phyloP scores from a whole-genome alignment of 192 early-diverging fungal species.

The Gigaspora rosea region DNA sequence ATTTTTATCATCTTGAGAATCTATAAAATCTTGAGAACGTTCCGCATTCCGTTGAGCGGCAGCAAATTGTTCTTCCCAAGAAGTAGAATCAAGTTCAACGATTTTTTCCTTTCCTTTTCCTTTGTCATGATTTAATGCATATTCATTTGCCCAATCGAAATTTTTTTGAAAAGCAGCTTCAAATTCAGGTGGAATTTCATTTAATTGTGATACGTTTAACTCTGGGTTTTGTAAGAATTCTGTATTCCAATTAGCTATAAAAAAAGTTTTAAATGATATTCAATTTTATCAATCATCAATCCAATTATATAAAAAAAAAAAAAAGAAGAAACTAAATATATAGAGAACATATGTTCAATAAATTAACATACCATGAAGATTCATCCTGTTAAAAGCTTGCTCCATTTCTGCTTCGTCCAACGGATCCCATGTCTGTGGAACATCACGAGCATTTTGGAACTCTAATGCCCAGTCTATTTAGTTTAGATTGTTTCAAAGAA shows the following conservation, averaged over 20 bases:
- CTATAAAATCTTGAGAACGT: slow-evolving; percentile 39
- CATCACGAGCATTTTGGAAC: slow-evolving; percentile 24
- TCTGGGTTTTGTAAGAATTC: slow-evolving; percentile 55
- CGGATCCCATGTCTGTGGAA: slow-evolving; percentile 31
- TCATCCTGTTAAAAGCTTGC: slow-evolving; percentile 39
- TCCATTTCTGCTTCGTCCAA: slow-evolving; percentile 47
- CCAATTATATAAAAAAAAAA: background rate
- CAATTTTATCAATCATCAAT: slow-evolving; percentile 8
- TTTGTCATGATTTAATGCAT: slow-evolving; percentile 62
- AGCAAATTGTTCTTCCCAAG: slow-evolving; percentile 64
- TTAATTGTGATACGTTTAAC: slow-evolving; percentile 29
- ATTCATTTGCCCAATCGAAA: slow-evolving; percentile 79
- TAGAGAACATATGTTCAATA: too few relatives aligned
- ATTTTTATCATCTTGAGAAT: slow-evolving; percentile 44
- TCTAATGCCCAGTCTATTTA: slow-evolving; percentile 38
- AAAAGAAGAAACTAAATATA: background rate
- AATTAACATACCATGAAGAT: slow-evolving; percentile 20
- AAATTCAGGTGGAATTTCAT: slow-evolving; percentile 55
- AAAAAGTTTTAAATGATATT: background rate
- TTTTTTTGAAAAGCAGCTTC: slow-evolving; percentile 61
- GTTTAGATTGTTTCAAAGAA: background rate
- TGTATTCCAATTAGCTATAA: slow-evolving; percentile 46
- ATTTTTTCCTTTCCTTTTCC: slow-evolving; percentile 48
- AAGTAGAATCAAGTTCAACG: slow-evolving; percentile 45
- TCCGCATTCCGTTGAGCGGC: slow-evolving; percentile 49